These are phyloP conservation scores for Vitis hybrid DNA, from an alignment of 177 flowering plant species.

Conservation along the genomic window DNA sequence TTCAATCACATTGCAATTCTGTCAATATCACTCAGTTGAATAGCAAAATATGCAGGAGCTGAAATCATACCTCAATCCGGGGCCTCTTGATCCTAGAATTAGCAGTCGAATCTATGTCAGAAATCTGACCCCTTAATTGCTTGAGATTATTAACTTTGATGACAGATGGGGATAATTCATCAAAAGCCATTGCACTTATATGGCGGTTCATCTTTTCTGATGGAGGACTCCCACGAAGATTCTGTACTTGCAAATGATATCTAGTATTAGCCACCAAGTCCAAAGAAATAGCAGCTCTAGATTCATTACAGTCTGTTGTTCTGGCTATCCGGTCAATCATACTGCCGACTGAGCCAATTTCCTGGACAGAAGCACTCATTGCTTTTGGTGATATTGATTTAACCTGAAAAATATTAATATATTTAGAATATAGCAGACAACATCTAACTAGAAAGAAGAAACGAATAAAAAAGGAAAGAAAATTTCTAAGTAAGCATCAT, in stretches of 20 bases:
- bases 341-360: not conserved
- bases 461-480: not conserved
- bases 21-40: not conserved
- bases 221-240: not conserved
- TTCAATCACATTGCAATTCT: not conserved
- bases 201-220: not conserved
- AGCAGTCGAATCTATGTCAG: not conserved
- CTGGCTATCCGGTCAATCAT: not conserved
- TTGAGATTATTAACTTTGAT: not conserved
- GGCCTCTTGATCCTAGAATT: not conserved
- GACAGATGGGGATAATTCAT: not conserved
- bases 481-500: not conserved
- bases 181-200: not conserved
- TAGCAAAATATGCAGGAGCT: too few relatives aligned
- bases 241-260: not conserved
- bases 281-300: not conserved
- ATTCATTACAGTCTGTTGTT: not conserved
- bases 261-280: not conserved
- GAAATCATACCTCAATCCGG: slow-evolving; percentile 1
- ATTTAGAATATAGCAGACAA: not conserved
- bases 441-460: not conserved
- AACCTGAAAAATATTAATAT: not conserved
- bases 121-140: not conserved
- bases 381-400: slow-evolving; percentile 5
- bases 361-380: not conserved